Percentiles rank a stretch among this genome's conserved stretches.
Conservation (phyloP, 83 land plant species). For the Isoetes engelmannii region DNA sequence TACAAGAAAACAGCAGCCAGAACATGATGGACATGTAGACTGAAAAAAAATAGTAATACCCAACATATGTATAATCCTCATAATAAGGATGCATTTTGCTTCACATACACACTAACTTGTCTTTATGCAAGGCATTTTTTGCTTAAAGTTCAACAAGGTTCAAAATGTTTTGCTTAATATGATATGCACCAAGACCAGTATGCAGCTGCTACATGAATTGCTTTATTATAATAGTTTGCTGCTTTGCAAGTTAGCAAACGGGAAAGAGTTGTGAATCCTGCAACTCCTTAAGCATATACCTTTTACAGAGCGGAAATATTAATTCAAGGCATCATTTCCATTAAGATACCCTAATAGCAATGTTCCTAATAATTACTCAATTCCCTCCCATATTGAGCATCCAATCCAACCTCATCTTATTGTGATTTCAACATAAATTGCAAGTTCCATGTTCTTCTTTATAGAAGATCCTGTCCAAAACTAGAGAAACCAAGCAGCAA, state of each 20-base stretch:
- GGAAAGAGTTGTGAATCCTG: too few relatives aligned
- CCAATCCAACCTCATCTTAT: background rate
- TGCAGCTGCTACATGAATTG: too few relatives aligned
- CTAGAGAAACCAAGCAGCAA: background rate
- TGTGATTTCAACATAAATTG: background rate
- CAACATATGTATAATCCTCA: background rate
- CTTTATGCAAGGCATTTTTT: background rate
- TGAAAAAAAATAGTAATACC: background rate
- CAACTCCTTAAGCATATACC: too few relatives aligned
- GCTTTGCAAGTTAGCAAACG: too few relatives aligned
- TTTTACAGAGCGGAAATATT: too few relatives aligned
- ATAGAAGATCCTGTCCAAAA: background rate
- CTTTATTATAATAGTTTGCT: too few relatives aligned
- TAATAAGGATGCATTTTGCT: too few relatives aligned
- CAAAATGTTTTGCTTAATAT: background rate
- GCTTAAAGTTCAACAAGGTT: background rate
- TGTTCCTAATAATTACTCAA: background rate
- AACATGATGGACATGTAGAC: background rate
- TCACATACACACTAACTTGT: background rate
- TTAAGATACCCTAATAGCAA: background rate
- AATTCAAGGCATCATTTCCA: too few relatives aligned
- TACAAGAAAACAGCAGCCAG: conserved; percentile 16
- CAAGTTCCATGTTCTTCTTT: background rate
- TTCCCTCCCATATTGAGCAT: background rate
- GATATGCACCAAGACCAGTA: background rate